A percentile compares a stretch with the other conserved stretches of the same genome.
These are phyloP conservation scores for Noccaea caerulescens DNA, from an alignment of 345 rosid species.

Conservation along the genomic window DNA sequence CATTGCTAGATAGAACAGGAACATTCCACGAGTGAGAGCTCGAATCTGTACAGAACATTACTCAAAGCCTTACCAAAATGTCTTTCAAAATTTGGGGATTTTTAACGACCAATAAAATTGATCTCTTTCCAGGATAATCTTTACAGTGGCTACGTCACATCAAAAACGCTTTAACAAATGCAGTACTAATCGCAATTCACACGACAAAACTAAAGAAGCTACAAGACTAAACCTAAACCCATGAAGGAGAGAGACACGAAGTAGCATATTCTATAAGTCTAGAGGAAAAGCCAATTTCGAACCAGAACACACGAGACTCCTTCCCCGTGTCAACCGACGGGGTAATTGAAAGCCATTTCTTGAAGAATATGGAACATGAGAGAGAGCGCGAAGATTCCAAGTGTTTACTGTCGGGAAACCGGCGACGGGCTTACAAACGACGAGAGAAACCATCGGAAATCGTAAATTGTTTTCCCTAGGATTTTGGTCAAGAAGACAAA, in stretches of 20 bases:
- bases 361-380: neutral
- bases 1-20: conserved; percentile 63
- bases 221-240: neutral
- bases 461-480: neutral
- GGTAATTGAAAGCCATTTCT: conserved; percentile 7
- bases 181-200: no score
- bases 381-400: neutral
- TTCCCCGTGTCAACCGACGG: conserved; percentile 7
- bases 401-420: neutral
- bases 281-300: neutral
- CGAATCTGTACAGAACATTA: conserved; percentile 45
- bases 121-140: neutral
- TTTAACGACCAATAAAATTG: neutral
- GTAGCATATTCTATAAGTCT: neutral
- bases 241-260: neutral
- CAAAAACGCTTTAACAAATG: no score
- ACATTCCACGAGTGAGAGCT: conserved; percentile 47
- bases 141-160: no score
- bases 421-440: conserved; percentile 32
- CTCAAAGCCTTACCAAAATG: neutral
- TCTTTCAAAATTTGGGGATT: neutral
- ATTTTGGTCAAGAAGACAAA: no score
- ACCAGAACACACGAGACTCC: conserved; percentile 35
- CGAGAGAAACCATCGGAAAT: conserved; percentile 48
- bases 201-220: no score